Conservation (phyloP, 2,329 filamentous ascomycete genomes). For the Colletotrichum zoysiae region DNA sequence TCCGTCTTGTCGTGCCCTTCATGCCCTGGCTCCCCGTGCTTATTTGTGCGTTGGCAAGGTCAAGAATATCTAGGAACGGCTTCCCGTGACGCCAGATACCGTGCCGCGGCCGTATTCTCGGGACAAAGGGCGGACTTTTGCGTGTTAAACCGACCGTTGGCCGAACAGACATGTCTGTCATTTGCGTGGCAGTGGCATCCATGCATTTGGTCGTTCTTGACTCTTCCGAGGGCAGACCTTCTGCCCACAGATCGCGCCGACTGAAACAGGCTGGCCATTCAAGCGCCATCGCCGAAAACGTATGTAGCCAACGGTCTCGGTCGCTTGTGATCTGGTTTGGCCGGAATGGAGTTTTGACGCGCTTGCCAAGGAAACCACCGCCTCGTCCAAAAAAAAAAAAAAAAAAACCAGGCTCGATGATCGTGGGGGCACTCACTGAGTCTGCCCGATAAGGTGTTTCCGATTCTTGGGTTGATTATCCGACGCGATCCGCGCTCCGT, state of each 20-base stretch:
- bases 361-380: background rate
- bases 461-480: background rate
- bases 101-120: conserved; percentile 36
- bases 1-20: conserved; percentile 24
- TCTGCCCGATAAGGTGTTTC: background rate
- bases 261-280: background rate
- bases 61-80: background rate
- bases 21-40: background rate
- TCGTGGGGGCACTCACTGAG: background rate
- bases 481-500: background rate
- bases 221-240: too few relatives aligned
- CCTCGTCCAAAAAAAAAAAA: background rate
- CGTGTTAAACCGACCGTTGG: conserved; percentile 33
- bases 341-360: background rate
- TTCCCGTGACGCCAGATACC: conserved; percentile 23
- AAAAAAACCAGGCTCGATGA: background rate
- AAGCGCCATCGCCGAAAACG: background rate
- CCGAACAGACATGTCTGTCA: conserved; percentile 16
- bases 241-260: background rate
- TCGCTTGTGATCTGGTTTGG: background rate
- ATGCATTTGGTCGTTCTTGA: too few relatives aligned
- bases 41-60: background rate
- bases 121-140: conserved; percentile 35
- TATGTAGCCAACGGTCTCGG: background rate
- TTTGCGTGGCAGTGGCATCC: background rate